Conservation (phyloP, 2,329 filamentous ascomycete species). For the Alternaria infectoria region DNA sequence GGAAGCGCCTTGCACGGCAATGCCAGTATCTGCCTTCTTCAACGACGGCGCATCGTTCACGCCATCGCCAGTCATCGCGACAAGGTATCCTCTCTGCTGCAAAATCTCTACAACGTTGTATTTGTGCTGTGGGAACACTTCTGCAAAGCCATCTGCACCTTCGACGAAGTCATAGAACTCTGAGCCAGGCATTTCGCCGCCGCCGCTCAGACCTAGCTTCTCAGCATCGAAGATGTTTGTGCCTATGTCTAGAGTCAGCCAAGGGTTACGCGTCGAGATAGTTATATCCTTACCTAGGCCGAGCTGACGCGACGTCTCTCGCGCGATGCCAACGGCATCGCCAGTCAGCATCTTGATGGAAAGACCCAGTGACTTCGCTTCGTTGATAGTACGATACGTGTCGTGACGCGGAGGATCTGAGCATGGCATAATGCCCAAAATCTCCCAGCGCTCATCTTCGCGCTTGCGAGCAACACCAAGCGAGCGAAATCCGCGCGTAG, state of each 20-base stretch:
- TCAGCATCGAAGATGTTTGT: conserved; percentile 95
- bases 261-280: neutral
- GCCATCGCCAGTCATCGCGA: conserved; percentile 96
- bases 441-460: conserved; percentile 82
- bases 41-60: conserved; percentile 92
- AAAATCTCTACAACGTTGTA: conserved; percentile 93
- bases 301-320: conserved; percentile 89
- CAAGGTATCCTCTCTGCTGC: conserved; percentile 89
- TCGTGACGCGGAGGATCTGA: conserved; percentile 90
- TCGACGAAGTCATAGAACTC: conserved; percentile 96
- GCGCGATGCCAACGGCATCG: conserved; percentile 90
- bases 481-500: conserved; percentile 90
- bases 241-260: conserved; percentile 43
- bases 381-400: conserved; percentile 86
- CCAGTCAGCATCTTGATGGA: conserved; percentile 97
- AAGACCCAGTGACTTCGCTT: conserved; percentile 85
- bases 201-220: conserved; percentile 86
- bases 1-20: conserved; percentile 90
- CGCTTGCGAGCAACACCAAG: conserved; percentile 92
- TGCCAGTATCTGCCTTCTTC: conserved; percentile 96
- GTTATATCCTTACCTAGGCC: conserved; percentile 65
- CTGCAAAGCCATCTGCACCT: conserved; percentile 92
- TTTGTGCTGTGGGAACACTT: conserved; percentile 95
- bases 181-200: conserved; percentile 90
- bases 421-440: conserved; percentile 94